Conservation (phyloP, 2,329 filamentous ascomycete species). For the Zopfia rhizophila region DNA sequence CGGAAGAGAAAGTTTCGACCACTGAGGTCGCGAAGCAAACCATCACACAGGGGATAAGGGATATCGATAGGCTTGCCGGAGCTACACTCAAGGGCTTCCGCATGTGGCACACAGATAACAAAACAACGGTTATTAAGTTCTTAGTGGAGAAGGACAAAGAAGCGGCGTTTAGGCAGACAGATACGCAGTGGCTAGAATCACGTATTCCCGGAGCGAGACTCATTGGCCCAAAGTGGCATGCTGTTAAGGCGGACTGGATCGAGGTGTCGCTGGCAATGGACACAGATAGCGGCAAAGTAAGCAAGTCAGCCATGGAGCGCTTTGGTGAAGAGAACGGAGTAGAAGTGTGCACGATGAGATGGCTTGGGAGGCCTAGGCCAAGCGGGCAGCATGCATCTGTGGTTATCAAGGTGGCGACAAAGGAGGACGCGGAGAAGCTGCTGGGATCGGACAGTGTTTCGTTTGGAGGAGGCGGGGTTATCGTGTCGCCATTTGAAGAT, state of each 20-base stretch:
- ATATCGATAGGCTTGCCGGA: slow-evolving; percentile 16
- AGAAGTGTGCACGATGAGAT: slow-evolving; percentile 18
- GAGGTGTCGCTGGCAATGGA: slow-evolving; percentile 24
- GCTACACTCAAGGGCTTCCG: slow-evolving; percentile 16
- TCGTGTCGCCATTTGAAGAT: slow-evolving; percentile 11
- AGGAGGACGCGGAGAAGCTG: slow-evolving; percentile 22
- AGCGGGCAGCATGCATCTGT: slow-evolving; percentile 18
- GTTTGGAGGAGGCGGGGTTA: slow-evolving; percentile 18
- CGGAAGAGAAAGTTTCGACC: slow-evolving; percentile 12
- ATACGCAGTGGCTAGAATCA: slow-evolving; percentile 22
- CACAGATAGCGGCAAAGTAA: slow-evolving; percentile 18
- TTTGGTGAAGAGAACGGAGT: slow-evolving; percentile 19
- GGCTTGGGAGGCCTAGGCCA: slow-evolving; percentile 15
- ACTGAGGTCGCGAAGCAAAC: slow-evolving; percentile 17
- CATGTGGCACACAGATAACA: slow-evolving; percentile 16
- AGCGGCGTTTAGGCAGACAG: slow-evolving; percentile 23
- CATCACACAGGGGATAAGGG: slow-evolving; percentile 18
- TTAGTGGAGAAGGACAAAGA: slow-evolving; percentile 25
- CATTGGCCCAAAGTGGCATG: slow-evolving; percentile 23
- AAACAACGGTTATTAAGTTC: slow-evolving; percentile 25
- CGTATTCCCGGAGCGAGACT: slow-evolving; percentile 20
- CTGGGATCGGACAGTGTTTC: slow-evolving; percentile 17
- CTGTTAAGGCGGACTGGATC: slow-evolving; percentile 24
- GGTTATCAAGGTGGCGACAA: slow-evolving; percentile 22
- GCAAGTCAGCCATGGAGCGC: slow-evolving; percentile 17